Conservation (phyloP, 2,329 filamentous ascomycete genomes). For the Fusarium sp. region DNA sequence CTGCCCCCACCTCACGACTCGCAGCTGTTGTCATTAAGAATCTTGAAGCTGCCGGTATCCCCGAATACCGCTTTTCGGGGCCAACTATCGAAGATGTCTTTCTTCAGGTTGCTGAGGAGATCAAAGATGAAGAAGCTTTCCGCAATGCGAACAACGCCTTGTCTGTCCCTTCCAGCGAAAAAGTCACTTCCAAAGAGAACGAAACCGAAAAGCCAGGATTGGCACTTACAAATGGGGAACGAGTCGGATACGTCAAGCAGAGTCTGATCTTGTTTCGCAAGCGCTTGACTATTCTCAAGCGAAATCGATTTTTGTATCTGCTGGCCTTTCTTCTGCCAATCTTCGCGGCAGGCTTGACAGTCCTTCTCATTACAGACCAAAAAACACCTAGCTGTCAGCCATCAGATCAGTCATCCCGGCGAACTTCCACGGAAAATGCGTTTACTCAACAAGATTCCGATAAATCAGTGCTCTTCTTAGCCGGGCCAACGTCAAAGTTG, state of each 20-base stretch:
- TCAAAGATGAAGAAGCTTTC: constrained; percentile 65
- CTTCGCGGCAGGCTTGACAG: constrained; percentile 81
- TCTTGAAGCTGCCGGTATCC: constrained; percentile 75
- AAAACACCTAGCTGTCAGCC: constrained; percentile 65
- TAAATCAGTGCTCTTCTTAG: constrained; percentile 46
- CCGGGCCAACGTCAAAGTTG: constrained; percentile 55
- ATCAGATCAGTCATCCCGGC: constrained; percentile 57
- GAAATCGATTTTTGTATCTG: constrained; percentile 81
- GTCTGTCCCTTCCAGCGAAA: constrained; percentile 38
- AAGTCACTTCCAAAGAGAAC: constrained; percentile 41
- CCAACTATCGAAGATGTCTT: constrained; percentile 96
- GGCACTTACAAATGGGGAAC: constrained; percentile 74
- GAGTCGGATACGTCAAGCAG: constrained; percentile 78
- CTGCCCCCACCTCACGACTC: constrained; percentile 75
- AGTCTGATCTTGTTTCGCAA: constrained; percentile 82
- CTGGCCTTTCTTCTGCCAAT: constrained; percentile 83
- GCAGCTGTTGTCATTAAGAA: constrained; percentile 78
- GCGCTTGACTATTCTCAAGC: constrained; percentile 79
- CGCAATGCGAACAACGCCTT: constrained; percentile 38
- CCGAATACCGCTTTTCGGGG: constrained; percentile 86
- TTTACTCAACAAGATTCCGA: constrained; percentile 54
- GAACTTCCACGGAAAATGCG: constrained; percentile 53
- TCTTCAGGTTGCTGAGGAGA: constrained; percentile 84
- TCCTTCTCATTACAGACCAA: constrained; percentile 76
- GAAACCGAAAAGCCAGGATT: constrained; percentile 54